Evolutionary conservation across 768 basidiomycete species (phyloP).

Genomic region (Lentinula edodes): DNA sequence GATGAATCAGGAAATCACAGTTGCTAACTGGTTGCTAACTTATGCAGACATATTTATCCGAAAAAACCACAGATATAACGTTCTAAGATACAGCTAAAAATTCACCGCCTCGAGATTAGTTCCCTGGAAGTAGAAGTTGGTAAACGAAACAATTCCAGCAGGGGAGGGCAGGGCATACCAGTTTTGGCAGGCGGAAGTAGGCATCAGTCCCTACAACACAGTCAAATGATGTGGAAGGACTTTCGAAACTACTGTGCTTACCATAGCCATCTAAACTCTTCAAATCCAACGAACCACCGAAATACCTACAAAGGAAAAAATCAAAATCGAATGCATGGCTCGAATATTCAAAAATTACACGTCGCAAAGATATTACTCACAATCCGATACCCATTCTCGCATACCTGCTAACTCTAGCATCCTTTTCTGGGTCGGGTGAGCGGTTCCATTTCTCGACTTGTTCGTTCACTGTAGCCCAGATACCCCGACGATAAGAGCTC

Average conservation of each 20-base stretch:
- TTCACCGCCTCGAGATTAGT: slow-evolving; percentile 85
- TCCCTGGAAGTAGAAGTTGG: slow-evolving; percentile 38
- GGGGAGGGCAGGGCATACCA: slow-evolving; percentile 40
- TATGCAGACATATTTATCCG: background rate
- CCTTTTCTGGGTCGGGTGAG: slow-evolving; percentile 16
- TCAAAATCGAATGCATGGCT: background rate
- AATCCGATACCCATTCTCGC: slow-evolving; percentile 75
- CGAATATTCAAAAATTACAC: slow-evolving; percentile 32
- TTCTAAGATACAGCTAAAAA: slow-evolving; percentile 33
- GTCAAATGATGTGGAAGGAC: background rate
- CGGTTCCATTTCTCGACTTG: slow-evolving; percentile 54
- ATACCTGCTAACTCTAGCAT: slow-evolving; percentile 45
- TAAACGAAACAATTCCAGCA: background rate
- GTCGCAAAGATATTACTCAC: slow-evolving; percentile 86
- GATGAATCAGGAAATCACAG: no score
- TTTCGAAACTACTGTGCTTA: slow-evolving; percentile 27
- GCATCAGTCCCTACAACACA: slow-evolving; percentile 65
- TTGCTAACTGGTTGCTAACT: no score
- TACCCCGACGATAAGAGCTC: slow-evolving; percentile 52
- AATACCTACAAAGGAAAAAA: slow-evolving; percentile 49
- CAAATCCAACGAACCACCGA: slow-evolving; percentile 75
- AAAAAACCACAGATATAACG: no score
- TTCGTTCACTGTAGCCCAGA: slow-evolving; percentile 77
- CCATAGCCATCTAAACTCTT: slow-evolving; percentile 84
- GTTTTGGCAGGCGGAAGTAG: slow-evolving; percentile 73